Conservation (phyloP, 352 stramenopile species). For the Phytophthora citricola region DNA sequence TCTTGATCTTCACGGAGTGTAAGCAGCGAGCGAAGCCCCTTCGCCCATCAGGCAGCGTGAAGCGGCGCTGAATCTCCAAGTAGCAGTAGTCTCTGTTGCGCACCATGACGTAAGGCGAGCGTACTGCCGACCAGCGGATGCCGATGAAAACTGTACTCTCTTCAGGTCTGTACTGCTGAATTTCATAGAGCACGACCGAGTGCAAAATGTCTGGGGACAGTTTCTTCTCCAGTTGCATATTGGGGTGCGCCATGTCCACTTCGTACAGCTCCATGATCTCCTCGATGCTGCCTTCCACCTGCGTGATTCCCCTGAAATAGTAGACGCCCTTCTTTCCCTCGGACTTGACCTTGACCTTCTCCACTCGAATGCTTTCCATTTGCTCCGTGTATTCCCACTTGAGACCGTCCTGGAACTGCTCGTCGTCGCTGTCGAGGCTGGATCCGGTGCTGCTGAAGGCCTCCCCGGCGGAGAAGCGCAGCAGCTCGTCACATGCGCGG, state of each 20-base stretch:
- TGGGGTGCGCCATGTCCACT: slow-evolving; percentile 74
- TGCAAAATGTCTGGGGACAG: slow-evolving; percentile 77
- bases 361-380: slow-evolving; percentile 70
- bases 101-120: slow-evolving; percentile 76
- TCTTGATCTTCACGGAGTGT: slow-evolving; percentile 89
- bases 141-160: slow-evolving; percentile 74
- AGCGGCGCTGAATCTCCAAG: slow-evolving; percentile 78
- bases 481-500: slow-evolving; percentile 76
- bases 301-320: slow-evolving; percentile 78
- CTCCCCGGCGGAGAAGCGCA: slow-evolving; percentile 75
- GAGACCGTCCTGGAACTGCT: slow-evolving; percentile 54
- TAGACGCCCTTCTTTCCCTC: slow-evolving; percentile 66
- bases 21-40: slow-evolving; percentile 75
- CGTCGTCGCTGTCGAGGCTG: slow-evolving; percentile 33
- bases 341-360: slow-evolving; percentile 78
- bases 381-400: slow-evolving; percentile 81
- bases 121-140: slow-evolving; percentile 78
- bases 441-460: slow-evolving; percentile 44
- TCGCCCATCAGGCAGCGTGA: slow-evolving; percentile 61
- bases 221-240: slow-evolving; percentile 80
- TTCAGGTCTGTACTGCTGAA: slow-evolving; percentile 58
- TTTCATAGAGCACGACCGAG: slow-evolving; percentile 83
- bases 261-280: slow-evolving; percentile 81
- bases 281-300: slow-evolving; percentile 69
- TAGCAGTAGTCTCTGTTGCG: slow-evolving; percentile 83